Evolutionary conservation across 495 filamentous ascomycete species (phyloP), one percentile per base, ranked within the genome.

Genomic region (Penicillium coffeae): DNA sequence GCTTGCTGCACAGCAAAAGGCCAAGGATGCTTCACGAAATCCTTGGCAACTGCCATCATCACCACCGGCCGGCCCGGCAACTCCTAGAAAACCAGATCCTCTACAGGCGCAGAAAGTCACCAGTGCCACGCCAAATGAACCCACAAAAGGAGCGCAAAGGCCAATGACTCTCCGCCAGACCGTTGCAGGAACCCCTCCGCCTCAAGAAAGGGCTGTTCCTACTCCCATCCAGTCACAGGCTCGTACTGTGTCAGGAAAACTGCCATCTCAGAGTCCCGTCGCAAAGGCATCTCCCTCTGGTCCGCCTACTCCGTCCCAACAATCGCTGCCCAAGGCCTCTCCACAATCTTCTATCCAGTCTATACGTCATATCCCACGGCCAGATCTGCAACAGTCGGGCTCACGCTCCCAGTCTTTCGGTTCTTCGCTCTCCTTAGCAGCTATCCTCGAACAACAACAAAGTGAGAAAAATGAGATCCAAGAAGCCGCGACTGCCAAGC

Each of bases 381-480:
- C 71, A 54, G 54, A 78, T 69, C 56, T 65, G 45, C 43, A 73
- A 58, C 47, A 59, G 63, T 50, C 58, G 50, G 47, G 66, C 52
- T 50, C 72, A 59, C 44, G 51, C 47, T 64, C 71, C 2, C 64
- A 76, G 33, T 81, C 82, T 1, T 69, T 75, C 8, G 64, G 84
- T 1, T 85, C 25, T 30, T 37, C 88, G 3, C 68, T 89, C 22
- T 87, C 83, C 8, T 79, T 98, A 66, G 80, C 83, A n/a, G 87
- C 95, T 48, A 97, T 98, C 45, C 84, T 97, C 19, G 80, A 81
- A 13, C 84, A 92, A 60, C 89, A 98, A 66, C 82, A 85, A 62
- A 82, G 80, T 6, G 91, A 95, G 51, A 93, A 96, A 56, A 81
- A 90, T 49, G 75, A 81, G 42, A 80, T 93, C 51, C 83, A 79